Base-by-base conservation (phyloP, 306 rosid genomes). In the Canavalia ensiformis region DNA sequence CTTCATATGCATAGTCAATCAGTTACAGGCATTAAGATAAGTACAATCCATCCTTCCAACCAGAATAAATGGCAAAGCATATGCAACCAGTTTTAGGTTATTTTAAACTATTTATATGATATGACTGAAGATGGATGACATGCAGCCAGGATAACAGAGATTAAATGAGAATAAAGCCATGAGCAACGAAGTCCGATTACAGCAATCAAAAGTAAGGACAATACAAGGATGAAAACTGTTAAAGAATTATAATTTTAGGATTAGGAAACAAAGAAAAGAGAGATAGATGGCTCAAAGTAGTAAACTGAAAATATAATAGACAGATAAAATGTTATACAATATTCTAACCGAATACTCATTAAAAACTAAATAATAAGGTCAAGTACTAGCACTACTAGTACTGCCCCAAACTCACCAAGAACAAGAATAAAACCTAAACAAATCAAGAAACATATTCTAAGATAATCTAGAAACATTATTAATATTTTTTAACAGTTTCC, bases 11-110 rank as follows among this genome's bases (percentile, higher is more conserved):
- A 80, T 4, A 29, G 55, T 56, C 68, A 58, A 47, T 58, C 46
- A 75, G 31, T 44, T 12, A 57, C 54, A 63, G 68, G 76, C 62
- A 70, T 39, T 55, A 30, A 13, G 29, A 57, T 59, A 42, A 82
- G 52, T 8, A 30, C 33, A 29, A 55, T 28, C 41, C 50, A 37
- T 35, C 52, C 62, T 33, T 34, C 35, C 62, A 3, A 47, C 33
- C 10, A 13, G 10, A 18, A 8, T 75, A 46, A 30, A 75, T 58
- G 33, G 8, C 46, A 33, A 33, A 54, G 35, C 25, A 67, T 57
- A 7, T 6, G 69, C 30, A 42, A 55, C 29, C 57, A 55, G 7
- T n/a, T 31, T 68, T n/a, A 6, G 4, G 41, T 29, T 4, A 4
- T 56, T 78, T 42, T 12, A 11, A 4, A 54, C 50, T 44, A 12